These are phyloP conservation scores for Cercospora citrullina DNA, from an alignment of 2,329 filamentous ascomycete genomes.

Conservation along the genomic window DNA sequence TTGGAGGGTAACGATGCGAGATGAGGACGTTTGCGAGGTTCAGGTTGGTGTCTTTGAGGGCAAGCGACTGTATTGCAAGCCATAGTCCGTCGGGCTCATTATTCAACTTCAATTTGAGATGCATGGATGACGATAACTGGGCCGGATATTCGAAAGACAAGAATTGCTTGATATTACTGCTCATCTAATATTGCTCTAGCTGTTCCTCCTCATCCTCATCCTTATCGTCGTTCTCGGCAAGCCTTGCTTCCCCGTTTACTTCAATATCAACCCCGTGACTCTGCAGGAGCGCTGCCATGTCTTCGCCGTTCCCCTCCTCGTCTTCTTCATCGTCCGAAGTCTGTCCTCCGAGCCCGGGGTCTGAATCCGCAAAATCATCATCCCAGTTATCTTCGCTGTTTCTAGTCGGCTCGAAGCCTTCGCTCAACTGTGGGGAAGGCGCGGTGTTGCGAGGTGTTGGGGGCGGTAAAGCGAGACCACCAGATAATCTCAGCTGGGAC, in stretches of 20 bases:
- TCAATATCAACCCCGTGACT: background rate
- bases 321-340: background rate
- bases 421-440: background rate
- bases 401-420: background rate
- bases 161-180: background rate
- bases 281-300: background rate
- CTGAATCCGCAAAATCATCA: background rate
- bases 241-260: background rate
- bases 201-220: background rate
- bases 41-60: background rate
- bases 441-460: constrained; percentile 5
- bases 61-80: background rate
- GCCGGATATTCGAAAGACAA: background rate
- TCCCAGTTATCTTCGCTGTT: background rate
- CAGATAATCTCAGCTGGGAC: background rate
- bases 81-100: background rate
- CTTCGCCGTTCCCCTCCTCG: background rate
- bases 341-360: background rate
- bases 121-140: background rate
- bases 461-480: background rate
- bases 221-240: background rate
- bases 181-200: background rate
- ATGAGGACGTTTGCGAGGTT: background rate
- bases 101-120: background rate
- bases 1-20: background rate